Evolutionary conservation across 1,284 basidiomycete genomes (phyloP).

Genomic region (Puccinia horiana): DNA sequence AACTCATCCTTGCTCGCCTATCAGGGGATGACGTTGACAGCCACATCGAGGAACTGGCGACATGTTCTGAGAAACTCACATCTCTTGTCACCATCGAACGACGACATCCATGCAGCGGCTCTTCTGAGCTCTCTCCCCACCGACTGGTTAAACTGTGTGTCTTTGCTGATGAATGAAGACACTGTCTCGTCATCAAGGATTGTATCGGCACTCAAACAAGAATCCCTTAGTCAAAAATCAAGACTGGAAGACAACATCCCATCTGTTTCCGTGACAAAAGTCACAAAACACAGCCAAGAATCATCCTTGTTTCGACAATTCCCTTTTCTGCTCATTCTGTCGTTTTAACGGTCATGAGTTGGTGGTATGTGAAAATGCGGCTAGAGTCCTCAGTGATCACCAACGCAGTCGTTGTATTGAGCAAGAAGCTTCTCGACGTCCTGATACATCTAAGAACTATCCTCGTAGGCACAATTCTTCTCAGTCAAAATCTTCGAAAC

Average conservation of each 20-base stretch:
- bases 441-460: no score
- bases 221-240: not conserved
- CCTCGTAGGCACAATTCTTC: no score
- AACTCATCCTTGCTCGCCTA: not conserved
- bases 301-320: no score
- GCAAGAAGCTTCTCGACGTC: not conserved
- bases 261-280: not conserved
- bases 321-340: no score
- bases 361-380: no score
- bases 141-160: not conserved
- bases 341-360: no score
- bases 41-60: not conserved
- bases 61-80: not conserved
- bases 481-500: no score
- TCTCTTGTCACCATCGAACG: not conserved
- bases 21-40: not conserved
- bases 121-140: not conserved
- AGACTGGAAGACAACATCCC: not conserved
- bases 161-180: not conserved
- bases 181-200: not conserved
- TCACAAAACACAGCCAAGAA: no score
- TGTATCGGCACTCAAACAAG: not conserved
- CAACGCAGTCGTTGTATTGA: no score
- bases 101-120: not conserved
- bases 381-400: no score